Conservation (phyloP, 495 filamentous ascomycete genomes). For the Xylaria nigripes region DNA sequence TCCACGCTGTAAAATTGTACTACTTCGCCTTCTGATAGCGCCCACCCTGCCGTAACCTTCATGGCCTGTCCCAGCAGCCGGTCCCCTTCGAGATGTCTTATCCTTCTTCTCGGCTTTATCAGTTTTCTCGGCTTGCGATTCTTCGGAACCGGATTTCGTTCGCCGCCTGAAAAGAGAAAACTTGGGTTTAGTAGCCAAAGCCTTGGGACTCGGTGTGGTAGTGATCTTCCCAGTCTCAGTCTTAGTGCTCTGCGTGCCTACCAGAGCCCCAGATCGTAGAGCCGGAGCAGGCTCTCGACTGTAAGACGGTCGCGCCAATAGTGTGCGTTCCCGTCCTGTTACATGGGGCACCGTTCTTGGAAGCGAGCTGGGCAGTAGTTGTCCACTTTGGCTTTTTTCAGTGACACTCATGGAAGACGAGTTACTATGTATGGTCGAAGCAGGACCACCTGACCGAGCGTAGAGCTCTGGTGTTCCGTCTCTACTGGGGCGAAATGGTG, state of each 20-base stretch:
- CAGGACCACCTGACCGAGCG: slow-evolving; percentile 47
- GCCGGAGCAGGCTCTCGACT: slow-evolving; percentile 33
- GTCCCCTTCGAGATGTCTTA: slow-evolving; percentile 64
- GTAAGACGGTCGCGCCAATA: slow-evolving; percentile 24
- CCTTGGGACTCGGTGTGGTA: slow-evolving; percentile 42
- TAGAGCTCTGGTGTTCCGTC: slow-evolving; percentile 65
- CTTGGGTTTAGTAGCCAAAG: slow-evolving; percentile 39
- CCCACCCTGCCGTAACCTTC: slow-evolving; percentile 85
- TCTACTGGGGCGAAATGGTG: slow-evolving; percentile 66
- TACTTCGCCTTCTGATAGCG: slow-evolving; percentile 50
- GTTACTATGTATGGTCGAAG: slow-evolving; percentile 73
- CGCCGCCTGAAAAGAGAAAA: slow-evolving; percentile 74
- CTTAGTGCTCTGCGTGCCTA: slow-evolving; percentile 18
- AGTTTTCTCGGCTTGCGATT: slow-evolving; percentile 35
- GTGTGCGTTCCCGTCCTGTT: slow-evolving; percentile 16
- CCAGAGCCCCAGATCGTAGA: slow-evolving; percentile 23
- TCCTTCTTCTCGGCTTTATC: slow-evolving; percentile 38
- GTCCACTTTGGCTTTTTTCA: slow-evolving; percentile 36
- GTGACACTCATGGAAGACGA: slow-evolving; percentile 45
- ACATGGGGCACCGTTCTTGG: slow-evolving; percentile 21
- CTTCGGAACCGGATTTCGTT: slow-evolving; percentile 55
- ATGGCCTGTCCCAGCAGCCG: slow-evolving; percentile 86
- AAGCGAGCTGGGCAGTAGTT: slow-evolving; percentile 26
- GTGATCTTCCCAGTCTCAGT: slow-evolving; percentile 25
- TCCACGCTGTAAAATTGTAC: slow-evolving; percentile 38